Evolutionary conservation across 148 eudicot species (phyloP), one percentile per base, ranked within the genome.

Genomic region (Simmondsia chinensis): DNA sequence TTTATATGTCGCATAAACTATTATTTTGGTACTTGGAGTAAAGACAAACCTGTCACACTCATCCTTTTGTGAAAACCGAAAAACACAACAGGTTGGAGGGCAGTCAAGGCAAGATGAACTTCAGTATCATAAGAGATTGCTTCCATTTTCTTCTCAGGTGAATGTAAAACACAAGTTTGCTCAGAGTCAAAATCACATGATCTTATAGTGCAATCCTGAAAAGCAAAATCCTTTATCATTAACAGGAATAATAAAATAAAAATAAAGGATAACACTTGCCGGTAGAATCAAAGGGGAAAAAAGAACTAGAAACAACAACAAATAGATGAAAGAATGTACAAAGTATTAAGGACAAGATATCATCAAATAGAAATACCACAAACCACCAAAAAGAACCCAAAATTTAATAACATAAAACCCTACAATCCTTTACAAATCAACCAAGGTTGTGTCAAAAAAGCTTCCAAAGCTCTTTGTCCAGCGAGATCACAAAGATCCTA

Each of bases 101-200:
- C 88, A 58, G 99, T 91, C 61, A 91, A 51, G 22, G 99, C 99
- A 39, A 91, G 78, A 82, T 91, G 88, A 59, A 91, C 99, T 77
- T 91, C 99, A 15, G 94, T 77, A 29, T 85, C 95, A 9, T 63
- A 39, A 34, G 99, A 72, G 46, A 91, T 85, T 5, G 66, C 77
- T 61, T 91, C 99, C 61, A 72, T 69, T 66, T 79, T 91, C 76
- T 61, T 91, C 69, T 91, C 99, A 19, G 99, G 95, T 42, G 99
- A 91, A 72, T 91, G 99, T 60, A 91, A 68, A 26, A 91, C 99
- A 59, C 82, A 85, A 2, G 94, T 91, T 68, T 85, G 95, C 68
- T 91, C 99, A 24, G 69, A 59, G 54, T 91, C 97, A 70, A 91
- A 91, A 77, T 91, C 97, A 74, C 97, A 91, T 15, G 94, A 85